Evolutionary conservation across 2,329 filamentous ascomycete species (phyloP).

Genomic region (Lojkania enalia): DNA sequence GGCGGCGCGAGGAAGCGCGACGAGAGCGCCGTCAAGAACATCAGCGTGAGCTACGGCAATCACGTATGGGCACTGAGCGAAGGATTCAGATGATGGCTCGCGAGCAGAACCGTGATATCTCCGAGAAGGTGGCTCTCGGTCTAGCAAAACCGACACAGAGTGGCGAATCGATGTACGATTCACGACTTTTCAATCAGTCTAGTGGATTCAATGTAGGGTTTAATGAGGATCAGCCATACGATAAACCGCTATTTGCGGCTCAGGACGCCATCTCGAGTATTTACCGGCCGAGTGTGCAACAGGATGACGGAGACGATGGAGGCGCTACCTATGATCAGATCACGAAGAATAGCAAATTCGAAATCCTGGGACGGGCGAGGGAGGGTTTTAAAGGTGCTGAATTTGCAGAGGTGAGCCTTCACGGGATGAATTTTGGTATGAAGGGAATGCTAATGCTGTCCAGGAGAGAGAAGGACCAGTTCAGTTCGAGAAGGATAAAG

Average conservation of each 20-base stretch:
- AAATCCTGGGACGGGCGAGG: constrained; percentile 79
- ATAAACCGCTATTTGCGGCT: constrained; percentile 94
- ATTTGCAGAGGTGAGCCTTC: constrained; percentile 72
- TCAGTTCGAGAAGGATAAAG: constrained; percentile 88
- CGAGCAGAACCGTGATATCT: constrained; percentile 95
- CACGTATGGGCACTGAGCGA: constrained; percentile 91
- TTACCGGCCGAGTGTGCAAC: constrained; percentile 76
- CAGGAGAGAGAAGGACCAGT: constrained; percentile 85
- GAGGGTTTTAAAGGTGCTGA: constrained; percentile 87
- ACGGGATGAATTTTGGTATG: neutral
- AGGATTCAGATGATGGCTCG: constrained; percentile 89
- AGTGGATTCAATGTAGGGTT: constrained; percentile 89
- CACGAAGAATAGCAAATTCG: constrained; percentile 82
- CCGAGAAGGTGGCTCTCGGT: constrained; percentile 92
- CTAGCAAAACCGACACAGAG: constrained; percentile 92
- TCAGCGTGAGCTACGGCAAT: constrained; percentile 88
- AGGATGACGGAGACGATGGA: constrained; percentile 74
- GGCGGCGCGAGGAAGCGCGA: constrained; percentile 76
- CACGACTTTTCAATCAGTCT: constrained; percentile 89
- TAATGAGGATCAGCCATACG: constrained; percentile 97
- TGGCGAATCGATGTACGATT: constrained; percentile 96
- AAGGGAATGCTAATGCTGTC: constrained; percentile 34
- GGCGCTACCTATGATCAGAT: constrained; percentile 86
- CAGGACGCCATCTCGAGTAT: constrained; percentile 95
- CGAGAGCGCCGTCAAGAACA: constrained; percentile 79